Percentiles rank a stretch among this genome's conserved stretches.
These are phyloP conservation scores for Trichophyton verrucosum DNA, from an alignment of 2,329 filamentous ascomycete species.

Conservation along the genomic window DNA sequence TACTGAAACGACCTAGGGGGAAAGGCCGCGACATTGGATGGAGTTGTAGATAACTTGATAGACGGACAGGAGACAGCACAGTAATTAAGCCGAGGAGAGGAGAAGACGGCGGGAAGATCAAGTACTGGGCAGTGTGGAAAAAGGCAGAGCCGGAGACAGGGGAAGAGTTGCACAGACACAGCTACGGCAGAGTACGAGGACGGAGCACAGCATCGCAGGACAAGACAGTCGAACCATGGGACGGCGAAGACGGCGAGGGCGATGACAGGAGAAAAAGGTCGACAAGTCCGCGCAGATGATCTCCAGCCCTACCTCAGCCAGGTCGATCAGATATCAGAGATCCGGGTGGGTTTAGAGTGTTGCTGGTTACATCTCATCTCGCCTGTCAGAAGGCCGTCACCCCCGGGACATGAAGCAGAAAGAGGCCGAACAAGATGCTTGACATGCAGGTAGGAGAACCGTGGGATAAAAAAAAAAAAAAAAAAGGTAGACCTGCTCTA, in stretches of 20 bases:
- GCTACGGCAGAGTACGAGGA: not conserved
- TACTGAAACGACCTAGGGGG: not conserved
- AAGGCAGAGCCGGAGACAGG: not conserved
- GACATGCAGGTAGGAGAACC: too few species aligned
- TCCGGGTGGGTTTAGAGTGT: not conserved
- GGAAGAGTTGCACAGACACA: not conserved
- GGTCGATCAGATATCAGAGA: not conserved
- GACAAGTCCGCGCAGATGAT: not conserved
- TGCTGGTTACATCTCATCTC: not conserved
- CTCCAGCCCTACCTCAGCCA: not conserved
- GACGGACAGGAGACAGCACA: not conserved
- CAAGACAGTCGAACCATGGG: not conserved
- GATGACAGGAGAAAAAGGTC: conserved; percentile 5
- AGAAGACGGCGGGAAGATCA: not conserved
- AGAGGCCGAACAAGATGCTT: too few species aligned
- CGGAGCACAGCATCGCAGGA: too few species aligned
- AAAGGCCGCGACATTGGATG: not conserved
- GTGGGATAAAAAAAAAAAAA: too few species aligned
- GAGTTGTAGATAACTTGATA: not conserved
- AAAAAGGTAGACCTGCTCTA: not conserved
- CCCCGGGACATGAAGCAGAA: too few species aligned
- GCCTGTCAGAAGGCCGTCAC: not conserved
- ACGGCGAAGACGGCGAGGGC: too few species aligned
- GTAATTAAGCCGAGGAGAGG: not conserved
- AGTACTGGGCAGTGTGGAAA: not conserved